Evolutionary conservation across 192 early-diverging fungal genomes (phyloP).

Genomic region (Coemansia sp.): DNA sequence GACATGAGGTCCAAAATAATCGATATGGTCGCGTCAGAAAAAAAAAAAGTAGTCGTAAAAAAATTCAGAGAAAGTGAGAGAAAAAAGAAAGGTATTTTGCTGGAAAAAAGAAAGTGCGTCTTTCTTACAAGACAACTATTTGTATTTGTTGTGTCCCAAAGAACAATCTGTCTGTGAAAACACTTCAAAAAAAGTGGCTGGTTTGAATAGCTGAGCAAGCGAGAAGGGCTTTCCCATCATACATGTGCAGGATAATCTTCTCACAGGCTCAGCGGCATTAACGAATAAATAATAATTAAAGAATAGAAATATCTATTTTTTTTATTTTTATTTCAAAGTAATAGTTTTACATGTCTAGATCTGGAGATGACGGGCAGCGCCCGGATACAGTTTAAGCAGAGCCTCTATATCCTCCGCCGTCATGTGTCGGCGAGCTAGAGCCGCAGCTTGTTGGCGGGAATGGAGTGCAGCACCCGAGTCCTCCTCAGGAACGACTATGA

Average conservation of each 20-base stretch:
- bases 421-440: slow-evolving; percentile 1
- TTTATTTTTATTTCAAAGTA: not conserved
- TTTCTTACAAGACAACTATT: not conserved
- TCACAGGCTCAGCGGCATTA: too few relatives aligned
- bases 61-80: not conserved
- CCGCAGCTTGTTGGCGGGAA: slow-evolving; percentile 7
- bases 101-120: not conserved
- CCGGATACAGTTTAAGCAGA: slow-evolving; percentile 35
- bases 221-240: too few relatives aligned
- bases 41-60: not conserved
- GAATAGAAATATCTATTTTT: not conserved
- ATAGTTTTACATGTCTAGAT: not conserved
- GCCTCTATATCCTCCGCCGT: slow-evolving; percentile 17
- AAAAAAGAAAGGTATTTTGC: not conserved
- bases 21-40: not conserved
- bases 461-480: not conserved
- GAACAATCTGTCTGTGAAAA: too few relatives aligned
- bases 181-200: too few relatives aligned
- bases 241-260: too few relatives aligned
- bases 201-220: too few relatives aligned
- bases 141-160: too few relatives aligned
- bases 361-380: slow-evolving; percentile 26
- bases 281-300: too few relatives aligned
- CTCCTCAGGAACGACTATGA: slow-evolving; percentile 4
- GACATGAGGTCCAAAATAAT: not conserved